Evolutionary conservation across 116 monocot genomes (phyloP).

Genomic region (Posidonia oceanica): DNA sequence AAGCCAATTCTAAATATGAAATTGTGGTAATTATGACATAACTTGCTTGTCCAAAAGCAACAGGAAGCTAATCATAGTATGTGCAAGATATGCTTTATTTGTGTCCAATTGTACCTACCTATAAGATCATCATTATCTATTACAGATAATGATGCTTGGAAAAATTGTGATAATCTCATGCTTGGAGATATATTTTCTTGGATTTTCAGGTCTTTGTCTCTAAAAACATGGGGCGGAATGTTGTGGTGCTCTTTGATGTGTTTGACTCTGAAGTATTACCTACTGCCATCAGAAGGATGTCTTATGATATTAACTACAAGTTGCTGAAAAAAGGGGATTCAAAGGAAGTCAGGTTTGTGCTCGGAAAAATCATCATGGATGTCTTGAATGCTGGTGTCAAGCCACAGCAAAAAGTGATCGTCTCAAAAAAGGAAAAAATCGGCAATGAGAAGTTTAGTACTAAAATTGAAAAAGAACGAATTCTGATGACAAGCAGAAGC

Average conservation of each 20-base stretch:
- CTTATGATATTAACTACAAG: conserved; percentile 33
- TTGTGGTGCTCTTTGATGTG: conserved; percentile 36
- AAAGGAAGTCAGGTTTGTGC: conserved; percentile 62
- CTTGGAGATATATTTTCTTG: no score
- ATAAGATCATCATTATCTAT: no score
- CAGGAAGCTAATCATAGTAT: no score
- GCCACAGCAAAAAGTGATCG: neutral
- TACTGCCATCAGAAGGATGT: conserved; percentile 11
- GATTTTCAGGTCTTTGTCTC: conserved; percentile 44
- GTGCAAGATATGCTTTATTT: no score
- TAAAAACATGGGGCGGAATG: conserved; percentile 24
- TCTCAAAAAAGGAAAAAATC: neutral
- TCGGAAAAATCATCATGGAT: conserved; percentile 75
- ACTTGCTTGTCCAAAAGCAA: no score
- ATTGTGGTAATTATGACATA: no score
- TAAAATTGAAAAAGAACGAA: neutral
- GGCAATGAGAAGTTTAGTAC: neutral
- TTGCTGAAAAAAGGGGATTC: conserved; percentile 53
- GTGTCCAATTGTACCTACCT: no score
- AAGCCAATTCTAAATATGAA: no score
- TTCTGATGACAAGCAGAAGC: neutral
- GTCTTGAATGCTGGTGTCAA: conserved; percentile 20
- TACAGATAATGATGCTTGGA: no score
- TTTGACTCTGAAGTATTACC: conserved; percentile 12
- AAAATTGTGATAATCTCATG: no score